Evolutionary conservation across 495 filamentous ascomycete genomes (phyloP).

Genomic region (Aspergillus funiculosus): DNA sequence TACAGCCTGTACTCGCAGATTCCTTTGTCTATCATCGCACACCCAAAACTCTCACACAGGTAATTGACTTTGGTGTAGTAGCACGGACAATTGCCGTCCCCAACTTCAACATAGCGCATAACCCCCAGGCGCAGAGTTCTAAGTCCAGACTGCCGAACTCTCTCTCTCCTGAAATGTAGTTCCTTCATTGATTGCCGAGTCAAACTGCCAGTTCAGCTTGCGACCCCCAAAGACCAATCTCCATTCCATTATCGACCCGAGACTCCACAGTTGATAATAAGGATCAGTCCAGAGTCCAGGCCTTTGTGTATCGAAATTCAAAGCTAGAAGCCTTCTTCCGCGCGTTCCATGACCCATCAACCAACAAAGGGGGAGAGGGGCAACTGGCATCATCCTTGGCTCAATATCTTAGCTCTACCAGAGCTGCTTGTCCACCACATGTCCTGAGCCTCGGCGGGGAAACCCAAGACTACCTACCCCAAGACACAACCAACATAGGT

Average conservation of each 20-base stretch:
- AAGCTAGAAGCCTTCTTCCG: slow-evolving; percentile 5
- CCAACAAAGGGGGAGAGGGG: neutral
- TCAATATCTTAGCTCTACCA: slow-evolving; percentile 10
- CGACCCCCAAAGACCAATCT: too few species aligned
- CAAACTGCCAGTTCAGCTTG: neutral
- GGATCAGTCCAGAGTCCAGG: neutral
- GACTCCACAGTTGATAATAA: slow-evolving; percentile 5
- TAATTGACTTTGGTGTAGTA: too few species aligned
- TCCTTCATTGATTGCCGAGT: neutral
- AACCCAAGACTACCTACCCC: neutral
- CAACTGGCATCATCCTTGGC: slow-evolving; percentile 9
- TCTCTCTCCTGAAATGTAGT: too few species aligned
- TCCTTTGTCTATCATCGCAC: too few species aligned
- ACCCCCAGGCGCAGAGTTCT: too few species aligned
- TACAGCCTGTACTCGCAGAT: too few species aligned
- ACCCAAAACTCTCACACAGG: too few species aligned
- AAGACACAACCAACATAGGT: too few species aligned
- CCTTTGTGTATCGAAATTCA: neutral
- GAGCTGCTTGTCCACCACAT: slow-evolving; percentile 11
- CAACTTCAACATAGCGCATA: too few species aligned
- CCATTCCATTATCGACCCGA: slow-evolving; percentile 23
- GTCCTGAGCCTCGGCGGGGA: slow-evolving; percentile 15
- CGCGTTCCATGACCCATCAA: neutral
- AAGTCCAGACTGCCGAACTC: too few species aligned
- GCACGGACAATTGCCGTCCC: too few species aligned